phyloP scores from a whole-genome alignment of 2,329 filamentous ascomycete genomes.

The Anisogramma anomala region DNA sequence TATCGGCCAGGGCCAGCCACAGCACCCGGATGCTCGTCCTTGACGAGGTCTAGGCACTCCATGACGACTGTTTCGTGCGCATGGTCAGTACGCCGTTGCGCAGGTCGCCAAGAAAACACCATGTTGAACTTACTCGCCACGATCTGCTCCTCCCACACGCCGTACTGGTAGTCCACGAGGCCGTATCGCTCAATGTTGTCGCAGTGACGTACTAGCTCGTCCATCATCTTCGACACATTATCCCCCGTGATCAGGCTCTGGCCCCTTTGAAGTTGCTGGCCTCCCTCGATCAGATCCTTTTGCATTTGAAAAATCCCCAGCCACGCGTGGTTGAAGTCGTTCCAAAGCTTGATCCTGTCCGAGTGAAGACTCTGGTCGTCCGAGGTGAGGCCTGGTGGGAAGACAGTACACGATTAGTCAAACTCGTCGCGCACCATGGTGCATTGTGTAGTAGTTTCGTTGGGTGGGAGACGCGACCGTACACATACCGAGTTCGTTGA shows the following conservation, averaged over 20 bases:
- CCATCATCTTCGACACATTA: slow-evolving; percentile 65
- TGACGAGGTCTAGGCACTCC: slow-evolving; percentile 21
- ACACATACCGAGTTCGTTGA: slow-evolving; percentile 41
- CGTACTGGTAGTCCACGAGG: slow-evolving; percentile 95
- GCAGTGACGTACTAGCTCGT: slow-evolving; percentile 70
- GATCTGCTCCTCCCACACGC: slow-evolving; percentile 91
- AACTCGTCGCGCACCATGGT: not conserved
- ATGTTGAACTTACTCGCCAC: slow-evolving; percentile 53
- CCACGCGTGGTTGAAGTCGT: slow-evolving; percentile 91
- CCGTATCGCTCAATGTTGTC: slow-evolving; percentile 82
- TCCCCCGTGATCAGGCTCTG: slow-evolving; percentile 57
- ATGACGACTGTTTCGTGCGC: slow-evolving; percentile 21
- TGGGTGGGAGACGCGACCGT: not conserved
- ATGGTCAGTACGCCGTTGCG: slow-evolving; percentile 4
- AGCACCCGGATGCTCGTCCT: slow-evolving; percentile 1
- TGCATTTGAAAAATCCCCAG: slow-evolving; percentile 72
- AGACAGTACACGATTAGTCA: not conserved
- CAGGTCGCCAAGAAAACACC: not conserved
- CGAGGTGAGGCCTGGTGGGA: slow-evolving; percentile 59
- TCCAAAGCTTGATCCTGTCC: slow-evolving; percentile 77
- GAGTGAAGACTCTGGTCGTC: slow-evolving; percentile 67
- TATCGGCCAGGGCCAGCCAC: slow-evolving; percentile 1
- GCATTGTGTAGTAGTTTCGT: not conserved
- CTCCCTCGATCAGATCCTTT: slow-evolving; percentile 58
- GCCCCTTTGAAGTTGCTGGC: slow-evolving; percentile 42